Conservation (phyloP, 140 eudicot genomes). For the Anethum foeniculum region DNA sequence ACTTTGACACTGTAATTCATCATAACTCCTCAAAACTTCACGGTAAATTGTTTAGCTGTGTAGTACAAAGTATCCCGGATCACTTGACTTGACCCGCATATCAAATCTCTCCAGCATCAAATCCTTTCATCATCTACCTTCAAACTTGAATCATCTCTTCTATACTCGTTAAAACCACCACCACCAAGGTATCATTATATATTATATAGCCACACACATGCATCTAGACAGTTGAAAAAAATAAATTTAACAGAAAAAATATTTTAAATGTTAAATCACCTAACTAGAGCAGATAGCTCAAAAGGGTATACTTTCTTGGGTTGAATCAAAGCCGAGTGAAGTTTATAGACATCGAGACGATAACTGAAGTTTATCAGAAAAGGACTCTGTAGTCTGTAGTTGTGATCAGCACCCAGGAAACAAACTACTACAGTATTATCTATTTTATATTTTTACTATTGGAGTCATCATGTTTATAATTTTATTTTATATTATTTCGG, state of each 20-base stretch:
- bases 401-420: not conserved
- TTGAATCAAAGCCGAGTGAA: not conserved
- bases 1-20: constrained; percentile 28
- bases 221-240: not conserved
- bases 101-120: constrained; percentile 9
- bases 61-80: constrained; percentile 10
- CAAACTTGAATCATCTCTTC: constrained; percentile 19
- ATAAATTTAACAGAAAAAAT: not conserved
- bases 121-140: constrained; percentile 16
- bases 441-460: too few relatives aligned
- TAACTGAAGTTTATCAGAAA: not conserved
- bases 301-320: constrained; percentile 3
- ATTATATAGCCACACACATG: not conserved
- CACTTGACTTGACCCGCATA: constrained; percentile 10
- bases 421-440: too few relatives aligned
- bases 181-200: not conserved
- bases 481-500: too few relatives aligned
- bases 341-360: not conserved
- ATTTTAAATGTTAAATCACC: constrained; percentile 16
- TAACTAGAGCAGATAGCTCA: constrained; percentile 10
- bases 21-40: constrained; percentile 35
- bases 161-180: constrained; percentile 14
- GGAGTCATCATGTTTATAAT: too few relatives aligned
- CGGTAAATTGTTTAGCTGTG: constrained; percentile 25
- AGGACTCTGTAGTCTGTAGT: not conserved